Evolutionary conservation across 2,329 filamentous ascomycete genomes (phyloP).

Genomic region (Aspergillus sp.): DNA sequence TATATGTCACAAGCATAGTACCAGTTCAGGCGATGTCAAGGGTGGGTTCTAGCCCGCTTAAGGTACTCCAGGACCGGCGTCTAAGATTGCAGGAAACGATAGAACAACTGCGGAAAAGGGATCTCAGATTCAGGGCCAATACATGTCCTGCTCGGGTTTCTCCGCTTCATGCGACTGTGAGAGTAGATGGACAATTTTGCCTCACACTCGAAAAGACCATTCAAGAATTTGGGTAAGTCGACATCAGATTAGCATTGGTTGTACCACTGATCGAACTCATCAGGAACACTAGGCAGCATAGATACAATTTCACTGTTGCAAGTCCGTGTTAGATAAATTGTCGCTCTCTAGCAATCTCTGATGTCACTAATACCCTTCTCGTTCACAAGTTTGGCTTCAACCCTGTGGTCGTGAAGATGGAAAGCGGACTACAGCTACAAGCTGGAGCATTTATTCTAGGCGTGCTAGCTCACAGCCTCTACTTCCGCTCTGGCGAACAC

Average conservation of each 20-base stretch:
- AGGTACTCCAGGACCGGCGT: background rate
- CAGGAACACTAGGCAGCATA: background rate
- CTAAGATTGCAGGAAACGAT: background rate
- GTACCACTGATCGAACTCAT: background rate
- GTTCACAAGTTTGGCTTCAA: background rate
- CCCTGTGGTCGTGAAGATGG: background rate
- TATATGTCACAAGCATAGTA: background rate
- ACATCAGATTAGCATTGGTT: background rate
- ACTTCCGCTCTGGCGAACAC: conserved; percentile 1
- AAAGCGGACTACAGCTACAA: background rate
- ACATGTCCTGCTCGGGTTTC: too few species aligned
- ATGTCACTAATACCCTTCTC: background rate
- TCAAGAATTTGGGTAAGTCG: background rate
- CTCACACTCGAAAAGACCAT: too few species aligned
- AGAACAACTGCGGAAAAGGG: too few species aligned
- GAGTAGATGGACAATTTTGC: too few species aligned
- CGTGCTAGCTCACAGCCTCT: background rate
- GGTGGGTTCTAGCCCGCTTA: background rate
- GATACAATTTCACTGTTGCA: too few species aligned
- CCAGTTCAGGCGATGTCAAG: background rate
- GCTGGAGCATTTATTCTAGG: background rate
- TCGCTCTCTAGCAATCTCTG: background rate
- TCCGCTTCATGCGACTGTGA: too few species aligned
- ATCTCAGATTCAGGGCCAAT: too few species aligned
- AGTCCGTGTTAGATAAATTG: background rate